Conservation (phyloP, 1,284 basidiomycete genomes). For the Lentinula novae-zelandiae region DNA sequence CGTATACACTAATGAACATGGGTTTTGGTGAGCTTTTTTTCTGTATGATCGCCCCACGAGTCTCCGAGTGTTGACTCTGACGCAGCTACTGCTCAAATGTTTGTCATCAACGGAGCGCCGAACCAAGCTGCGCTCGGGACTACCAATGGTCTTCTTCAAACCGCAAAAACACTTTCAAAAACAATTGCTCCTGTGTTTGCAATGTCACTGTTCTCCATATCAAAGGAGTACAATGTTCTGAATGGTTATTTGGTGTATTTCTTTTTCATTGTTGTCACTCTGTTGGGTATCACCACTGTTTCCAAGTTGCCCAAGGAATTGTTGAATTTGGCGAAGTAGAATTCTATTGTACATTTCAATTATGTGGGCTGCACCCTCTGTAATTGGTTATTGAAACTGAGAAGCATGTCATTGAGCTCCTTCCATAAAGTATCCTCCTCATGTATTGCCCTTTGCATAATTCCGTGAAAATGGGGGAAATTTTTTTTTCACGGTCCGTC, state of each 20-base stretch:
- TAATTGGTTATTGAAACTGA: too few relatives aligned
- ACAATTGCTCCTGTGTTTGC: neutral
- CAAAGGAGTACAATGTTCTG: neutral
- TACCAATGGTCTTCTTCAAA: neutral
- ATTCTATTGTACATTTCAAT: neutral
- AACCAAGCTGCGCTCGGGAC: neutral
- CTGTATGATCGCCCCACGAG: too few relatives aligned
- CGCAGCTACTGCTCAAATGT: neutral
- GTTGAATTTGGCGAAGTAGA: neutral
- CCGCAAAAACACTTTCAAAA: neutral
- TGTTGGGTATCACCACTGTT: neutral
- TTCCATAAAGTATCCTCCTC: too few relatives aligned
- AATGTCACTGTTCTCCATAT: neutral
- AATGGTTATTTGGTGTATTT: neutral
- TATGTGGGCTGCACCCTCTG: neutral
- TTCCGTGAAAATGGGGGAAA: too few relatives aligned
- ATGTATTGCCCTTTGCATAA: too few relatives aligned
- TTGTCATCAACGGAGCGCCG: neutral
- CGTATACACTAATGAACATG: neutral
- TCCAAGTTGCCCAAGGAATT: neutral
- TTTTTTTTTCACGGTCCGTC: too few relatives aligned
- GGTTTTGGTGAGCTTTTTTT: neutral
- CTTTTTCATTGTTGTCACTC: neutral
- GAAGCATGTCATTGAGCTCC: too few relatives aligned
- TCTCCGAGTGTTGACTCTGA: neutral